Evolutionary conservation across 75 land plant genomes (phyloP), one percentile per base, ranked within the genome.

Genomic region (Cupressus sempervirens): DNA sequence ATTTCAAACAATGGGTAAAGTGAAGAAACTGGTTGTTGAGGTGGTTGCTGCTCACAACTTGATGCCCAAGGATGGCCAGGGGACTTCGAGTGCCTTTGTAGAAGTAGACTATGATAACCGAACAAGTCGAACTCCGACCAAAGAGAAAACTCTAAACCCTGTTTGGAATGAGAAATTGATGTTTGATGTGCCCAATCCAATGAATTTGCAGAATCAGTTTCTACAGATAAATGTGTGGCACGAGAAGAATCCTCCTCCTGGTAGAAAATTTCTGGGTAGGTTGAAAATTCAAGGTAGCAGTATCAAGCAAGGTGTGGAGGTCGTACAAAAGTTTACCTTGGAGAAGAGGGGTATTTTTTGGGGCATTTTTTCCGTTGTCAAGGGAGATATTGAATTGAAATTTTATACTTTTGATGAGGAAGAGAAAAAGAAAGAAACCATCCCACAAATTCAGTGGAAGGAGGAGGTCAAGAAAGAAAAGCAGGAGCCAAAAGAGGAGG

Each of bases 21-120:
- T 82, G 2, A 52, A 8, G 74, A 91, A 87, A 79, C 83, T 91
- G 43, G 36, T 83, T 26, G 92, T 91, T 56, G 92, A 91, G 87
- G 86, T 91, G 34, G 58, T 84, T 35, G 76, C 80, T 0, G 98
- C 97, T 3, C 90, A 89, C 86, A 89, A 90, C 84, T 86, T 96
- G 56, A 93, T 94, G 94, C 98, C 97, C 18, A 96, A 93, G 86
- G 97, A 96, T 81, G 98, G 98, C 0, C 88, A 92, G 76, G 98
- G 98, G 30, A 92, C 98, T 14, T 87, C 94, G 4, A 91, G 90
- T n/a, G 86, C 97, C 23, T 96, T 90, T 82, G 94, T 93, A 32
- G 93, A 94, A 85, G 93, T 95, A 35, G 93, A 93, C 84, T 96
- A 91, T 74, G 94, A 93, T 76, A 90, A 89, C 62, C 91, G 93